Base-by-base conservation (phyloP, 495 filamentous ascomycete genomes). In the Penicillium odoratum region DNA sequence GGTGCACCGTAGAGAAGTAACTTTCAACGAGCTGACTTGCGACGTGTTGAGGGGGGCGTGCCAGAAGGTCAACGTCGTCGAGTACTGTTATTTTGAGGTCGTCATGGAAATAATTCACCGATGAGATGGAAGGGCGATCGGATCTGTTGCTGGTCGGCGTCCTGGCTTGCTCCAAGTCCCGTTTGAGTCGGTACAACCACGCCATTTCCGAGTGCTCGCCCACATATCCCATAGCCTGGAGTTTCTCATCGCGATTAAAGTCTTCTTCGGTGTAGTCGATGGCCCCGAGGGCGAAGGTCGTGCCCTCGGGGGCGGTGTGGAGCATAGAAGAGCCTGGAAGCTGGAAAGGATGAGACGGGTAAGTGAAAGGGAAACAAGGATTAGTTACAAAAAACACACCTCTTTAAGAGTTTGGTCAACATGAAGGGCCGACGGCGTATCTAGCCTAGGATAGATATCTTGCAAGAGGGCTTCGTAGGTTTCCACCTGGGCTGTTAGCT, bases 151-250 rank as follows among this genome's bases (percentile, higher is more conserved):
- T 59, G 21, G 51, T 28, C 31, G 58, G 29, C 28, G 49, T 59
- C 1, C 50, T 56, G 16, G 58, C 63, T 30, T 67, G 61, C 10
- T 74, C 70, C n/a, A 77, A 65, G 10, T 69, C 62, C 40, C 69
- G 68, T 59, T 76, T 73, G 46, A 78, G 64, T 63, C 74, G 67
- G 66, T 82, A 81, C 40, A 87, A 70, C 86, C 86, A 88, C 40
- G 75, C 71, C 21, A 86, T 71, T 51, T 85, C 84, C 4, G 85
- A 88, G 51, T 81, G 83, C 57, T 84, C 85, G 29, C 86, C 86
- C 43, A 87, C 71, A 64, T 82, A 87, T 0, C 86, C 86, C 49
- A 78, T 82, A 0, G 77, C 72, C 45, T 76, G 75, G 33, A 40
- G 38, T 40, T 73, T 73, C 48, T 81, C 77, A 59, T 76, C 81